Evolutionary conservation across 805 yeast species (phyloP), one percentile per base, ranked within the genome.

Genomic region (Barnettozyma pratensis): DNA sequence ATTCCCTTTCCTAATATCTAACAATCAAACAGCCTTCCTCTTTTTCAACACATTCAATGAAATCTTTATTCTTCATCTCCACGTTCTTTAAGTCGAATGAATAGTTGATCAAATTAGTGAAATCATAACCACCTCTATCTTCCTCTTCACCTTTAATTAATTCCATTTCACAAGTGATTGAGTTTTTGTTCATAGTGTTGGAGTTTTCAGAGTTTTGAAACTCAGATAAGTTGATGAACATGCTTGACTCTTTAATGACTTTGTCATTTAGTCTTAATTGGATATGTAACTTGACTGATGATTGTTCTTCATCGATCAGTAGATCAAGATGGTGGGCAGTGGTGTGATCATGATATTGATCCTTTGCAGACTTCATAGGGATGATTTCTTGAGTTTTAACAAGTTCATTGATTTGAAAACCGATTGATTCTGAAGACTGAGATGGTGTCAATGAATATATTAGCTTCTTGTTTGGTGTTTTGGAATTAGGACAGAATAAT

Each of bases 241-340:
- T 25, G 10, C 40, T 34, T 3, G 49, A 39, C 27, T 54, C 55
- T 25, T 40, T 27, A 8, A 54, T 39, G 9, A 47, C n/a, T 8
- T 35, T n/a, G 19, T 49, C 47, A 10, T 44, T 45, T 8, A 39
- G 37, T 26, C 40, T 45, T 11, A 54, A 19, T 5, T 45, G 47
- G 3, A 49, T 12, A n/a, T 49, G 46, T 4, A 54, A 6, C 30
- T 54, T 52, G 7, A 51, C 41, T 2, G 34, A 36, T 0, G 52
- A 35, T 37, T 50, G 55, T 25, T 55, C 57, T 31, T 54, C 55
- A 30, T 54, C 53, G 3, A 55, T 8, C 25, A 50, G 7, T 7
- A 55, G 36, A 28, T 55, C 59, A 12, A 55, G 38, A 37, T 55
- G 59, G 25, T 43, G 45, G 2, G 14, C 34, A 19, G 42, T 34